These are phyloP conservation scores for Williopsis jadinii DNA, from an alignment of 1,139 yeast genomes.

Conservation along the genomic window DNA sequence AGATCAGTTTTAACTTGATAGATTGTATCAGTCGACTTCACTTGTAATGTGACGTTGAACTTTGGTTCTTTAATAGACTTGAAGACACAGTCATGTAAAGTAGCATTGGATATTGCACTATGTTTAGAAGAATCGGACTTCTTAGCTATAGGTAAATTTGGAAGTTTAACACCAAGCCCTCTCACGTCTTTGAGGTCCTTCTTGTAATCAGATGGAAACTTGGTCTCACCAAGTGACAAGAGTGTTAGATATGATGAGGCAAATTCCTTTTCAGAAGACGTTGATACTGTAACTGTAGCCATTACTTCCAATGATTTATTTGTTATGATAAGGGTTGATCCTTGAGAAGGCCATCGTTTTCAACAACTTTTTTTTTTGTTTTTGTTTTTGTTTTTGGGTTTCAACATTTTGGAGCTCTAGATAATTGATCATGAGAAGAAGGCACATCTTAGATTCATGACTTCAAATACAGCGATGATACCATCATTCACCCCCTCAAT, in stretches of 20 bases:
- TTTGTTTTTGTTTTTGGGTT: background rate
- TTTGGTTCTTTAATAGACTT: conserved; percentile 43
- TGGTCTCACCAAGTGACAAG: conserved; percentile 10
- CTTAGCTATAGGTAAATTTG: conserved; percentile 26
- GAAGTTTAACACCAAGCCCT: conserved; percentile 22
- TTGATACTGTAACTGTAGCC: conserved; percentile 2
- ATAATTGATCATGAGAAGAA: background rate
- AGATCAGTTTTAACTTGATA: conserved; percentile 32
- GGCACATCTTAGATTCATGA: too few relatives aligned
- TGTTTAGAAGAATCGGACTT: conserved; percentile 13
- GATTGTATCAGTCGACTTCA: conserved; percentile 27
- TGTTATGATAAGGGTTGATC: too few relatives aligned
- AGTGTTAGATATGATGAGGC: conserved; percentile 14
- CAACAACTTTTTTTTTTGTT: background rate
- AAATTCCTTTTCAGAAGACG: conserved; percentile 10
- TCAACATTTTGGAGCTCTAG: background rate
- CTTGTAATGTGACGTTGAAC: conserved; percentile 25
- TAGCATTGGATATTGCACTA: conserved; percentile 7
- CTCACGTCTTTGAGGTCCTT: conserved; percentile 17
- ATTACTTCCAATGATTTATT: background rate
- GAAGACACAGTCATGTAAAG: conserved; percentile 17
- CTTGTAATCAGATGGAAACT: conserved; percentile 8
- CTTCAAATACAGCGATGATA: too few relatives aligned
- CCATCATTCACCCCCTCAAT: background rate
- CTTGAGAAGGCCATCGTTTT: background rate